Evolutionary conservation across 345 rosid genomes (phyloP).

Genomic region (Dipteronia sinensis): DNA sequence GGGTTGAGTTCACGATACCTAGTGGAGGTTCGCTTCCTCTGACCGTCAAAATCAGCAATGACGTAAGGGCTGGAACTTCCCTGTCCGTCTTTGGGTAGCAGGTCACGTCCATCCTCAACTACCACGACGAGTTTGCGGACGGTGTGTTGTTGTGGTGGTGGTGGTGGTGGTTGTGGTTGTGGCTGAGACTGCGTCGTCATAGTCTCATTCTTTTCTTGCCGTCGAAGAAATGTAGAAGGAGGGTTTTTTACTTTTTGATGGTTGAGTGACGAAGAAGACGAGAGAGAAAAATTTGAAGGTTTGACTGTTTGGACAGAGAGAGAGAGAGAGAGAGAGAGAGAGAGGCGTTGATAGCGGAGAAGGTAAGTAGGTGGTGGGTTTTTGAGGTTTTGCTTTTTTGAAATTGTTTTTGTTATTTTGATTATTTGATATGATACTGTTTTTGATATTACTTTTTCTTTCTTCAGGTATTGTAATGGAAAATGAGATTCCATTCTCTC

Average conservation of each 20-base stretch:
- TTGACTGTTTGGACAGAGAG: not conserved
- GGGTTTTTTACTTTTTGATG: not conserved
- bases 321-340: not conserved
- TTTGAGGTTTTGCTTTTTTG: constrained; percentile 12
- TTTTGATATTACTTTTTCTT: constrained; percentile 1
- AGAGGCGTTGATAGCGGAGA: constrained; percentile 34
- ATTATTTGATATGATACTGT: not conserved
- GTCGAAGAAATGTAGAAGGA: not conserved
- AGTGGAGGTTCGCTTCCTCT: constrained; percentile 68
- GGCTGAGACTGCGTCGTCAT: constrained; percentile 48
- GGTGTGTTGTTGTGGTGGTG: constrained; percentile 28
- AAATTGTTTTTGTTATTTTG: not conserved
- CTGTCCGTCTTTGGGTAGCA: constrained; percentile 91
- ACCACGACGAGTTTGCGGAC: constrained; percentile 69
- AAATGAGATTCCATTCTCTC: constrained; percentile 59
- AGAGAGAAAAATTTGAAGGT: not conserved
- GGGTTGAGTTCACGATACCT: constrained; percentile 83
- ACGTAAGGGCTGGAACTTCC: constrained; percentile 96
- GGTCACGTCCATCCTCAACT: constrained; percentile 75
- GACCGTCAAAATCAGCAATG: constrained; percentile 80
- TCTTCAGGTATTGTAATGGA: constrained; percentile 30
- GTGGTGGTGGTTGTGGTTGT: constrained; percentile 34
- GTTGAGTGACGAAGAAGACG: not conserved
- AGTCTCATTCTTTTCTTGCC: constrained; percentile 9
- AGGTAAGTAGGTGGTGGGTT: not conserved